Evolutionary conservation across 2,329 filamentous ascomycete species (phyloP), one percentile per base, ranked within the genome.

Genomic region (Huntiella bhutanensis): DNA sequence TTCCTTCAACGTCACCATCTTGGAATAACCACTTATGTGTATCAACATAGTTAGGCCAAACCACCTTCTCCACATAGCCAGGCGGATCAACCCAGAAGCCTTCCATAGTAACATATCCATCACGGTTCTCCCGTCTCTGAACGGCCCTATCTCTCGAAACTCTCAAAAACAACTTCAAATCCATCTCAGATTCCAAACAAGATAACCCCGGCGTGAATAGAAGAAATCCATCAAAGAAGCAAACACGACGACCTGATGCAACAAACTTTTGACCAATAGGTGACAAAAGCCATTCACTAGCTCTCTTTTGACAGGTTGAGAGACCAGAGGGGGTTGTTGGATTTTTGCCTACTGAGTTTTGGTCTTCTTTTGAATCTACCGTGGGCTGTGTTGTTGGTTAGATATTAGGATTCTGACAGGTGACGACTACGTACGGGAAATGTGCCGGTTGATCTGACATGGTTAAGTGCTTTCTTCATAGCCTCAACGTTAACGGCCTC

Each of bases 1-100:
- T 33, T 0, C 72, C 72, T 54, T 81, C 72, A 0, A 84, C 81
- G 57, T 87, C 65, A 0, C 74, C 79, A 5, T 65, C 63, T 52
- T 77, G 62, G 57, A 95, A 91, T 59, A 98, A 65, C 69, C 83
- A 93, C 16, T 67, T 66, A 63, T 96, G 87, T 55, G 85, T 75
- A 45, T 72, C 68, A 3, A 82, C 82, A 60, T 95, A 96, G 55
- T 93, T 88, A 3, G 88, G 88, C 91, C 91, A 98, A 4, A 98
- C 91, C 46, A 98, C 73, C 58, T 82, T 74, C 59, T 96, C 87
- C 34, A 96, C 86, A 59, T 96, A 98, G 0, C 84, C 87, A 0
- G 85, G 85, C 0, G 91, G 91, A 60, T 98, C 91, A 48, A 78
- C 71, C 91, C 91, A 98, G 64, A 95, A 98, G 22, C 87, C 88